A percentile compares a stretch with the other conserved stretches of the same genome.
Evolutionary conservation across 2,329 filamentous ascomycete species (phyloP).

Genomic region (Epichloe glyceriae): DNA sequence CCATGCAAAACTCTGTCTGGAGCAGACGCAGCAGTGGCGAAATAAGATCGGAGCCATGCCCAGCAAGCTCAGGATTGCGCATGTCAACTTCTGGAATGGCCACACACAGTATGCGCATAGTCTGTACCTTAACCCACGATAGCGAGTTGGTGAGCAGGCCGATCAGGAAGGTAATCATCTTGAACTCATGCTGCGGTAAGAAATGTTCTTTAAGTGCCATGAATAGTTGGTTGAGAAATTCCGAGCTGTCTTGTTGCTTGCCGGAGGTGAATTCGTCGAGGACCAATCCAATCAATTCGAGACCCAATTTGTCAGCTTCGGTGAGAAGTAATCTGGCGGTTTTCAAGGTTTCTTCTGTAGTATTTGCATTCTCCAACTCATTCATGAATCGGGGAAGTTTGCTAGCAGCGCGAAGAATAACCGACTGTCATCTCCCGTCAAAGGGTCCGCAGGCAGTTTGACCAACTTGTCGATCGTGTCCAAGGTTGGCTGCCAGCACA

Average conservation of each 20-base stretch:
- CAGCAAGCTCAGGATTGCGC: conserved; percentile 77
- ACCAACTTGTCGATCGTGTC: conserved; percentile 67
- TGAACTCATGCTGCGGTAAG: conserved; percentile 71
- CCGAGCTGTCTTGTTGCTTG: conserved; percentile 53
- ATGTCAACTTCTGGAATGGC: conserved; percentile 87
- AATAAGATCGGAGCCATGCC: conserved; percentile 86
- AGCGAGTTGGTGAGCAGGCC: conserved; percentile 80
- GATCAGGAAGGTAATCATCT: conserved; percentile 78
- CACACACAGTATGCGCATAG: conserved; percentile 77
- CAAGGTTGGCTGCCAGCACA: conserved; percentile 67
- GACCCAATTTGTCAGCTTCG: conserved; percentile 61
- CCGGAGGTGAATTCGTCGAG: conserved; percentile 57
- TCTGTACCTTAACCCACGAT: conserved; percentile 83
- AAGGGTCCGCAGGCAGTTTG: conserved; percentile 60
- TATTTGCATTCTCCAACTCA: conserved; percentile 53
- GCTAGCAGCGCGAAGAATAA: conserved; percentile 78
- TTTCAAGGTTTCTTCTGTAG: conserved; percentile 41
- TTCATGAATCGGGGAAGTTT: conserved; percentile 77
- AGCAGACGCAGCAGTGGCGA: conserved; percentile 80
- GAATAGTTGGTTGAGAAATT: conserved; percentile 65
- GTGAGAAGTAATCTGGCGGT: conserved; percentile 58
- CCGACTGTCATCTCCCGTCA: conserved; percentile 72
- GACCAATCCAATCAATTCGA: conserved; percentile 52
- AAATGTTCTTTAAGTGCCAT: conserved; percentile 64
- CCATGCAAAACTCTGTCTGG: conserved; percentile 87